Base-by-base conservation (phyloP, 441 rosid species). In the Hura crepitans region DNA sequence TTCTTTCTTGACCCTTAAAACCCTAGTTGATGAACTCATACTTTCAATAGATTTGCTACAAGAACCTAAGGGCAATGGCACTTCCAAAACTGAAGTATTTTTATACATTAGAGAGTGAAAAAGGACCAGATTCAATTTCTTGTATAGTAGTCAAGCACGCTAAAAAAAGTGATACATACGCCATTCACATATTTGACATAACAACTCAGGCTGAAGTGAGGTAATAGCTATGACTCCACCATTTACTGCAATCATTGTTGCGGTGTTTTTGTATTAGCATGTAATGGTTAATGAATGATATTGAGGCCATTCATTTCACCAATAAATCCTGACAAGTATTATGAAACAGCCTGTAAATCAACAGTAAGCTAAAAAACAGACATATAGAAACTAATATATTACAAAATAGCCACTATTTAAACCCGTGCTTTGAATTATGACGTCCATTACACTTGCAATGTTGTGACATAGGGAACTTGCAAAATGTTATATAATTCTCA, bases 1-100 rank as follows among this genome's bases (percentile, higher is more conserved):
- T 22, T 64, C 46, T 35, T 23, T 18, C 18, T 59, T 35, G 10
- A 22, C 33, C 12, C 59, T 57, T 42, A 10, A 55, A n/a, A 50
- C 25, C 25, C 39, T 47, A 0, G 55, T 5, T 20, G 4, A 13
- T 46, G 2, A 4, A 49, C n/a, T 20, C 60, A 66, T 60, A 31
- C 37, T 12, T 8, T 37, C 35, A 42, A 37, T 11, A 60, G 51
- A 62, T 51, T 27, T 53, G 35, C 42, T 27, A 27, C 13, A 49
- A 20, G 56, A 30, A 53, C 68, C 53, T 17, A 25, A 71, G 35
- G 20, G 37, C 51, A 42, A 58, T 12, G 50, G 49, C 68, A 62
- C 14, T 28, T 14, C 39, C 23, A 27, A 65, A 22, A 46, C 22
- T 1, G 30, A 51, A 55, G n/a, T 33, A 50, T 63, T 22, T 33